A percentile compares a stretch with the other conserved stretches of the same genome.
Conservation (phyloP, 306 rosid species). For the Calophaca sinica region DNA sequence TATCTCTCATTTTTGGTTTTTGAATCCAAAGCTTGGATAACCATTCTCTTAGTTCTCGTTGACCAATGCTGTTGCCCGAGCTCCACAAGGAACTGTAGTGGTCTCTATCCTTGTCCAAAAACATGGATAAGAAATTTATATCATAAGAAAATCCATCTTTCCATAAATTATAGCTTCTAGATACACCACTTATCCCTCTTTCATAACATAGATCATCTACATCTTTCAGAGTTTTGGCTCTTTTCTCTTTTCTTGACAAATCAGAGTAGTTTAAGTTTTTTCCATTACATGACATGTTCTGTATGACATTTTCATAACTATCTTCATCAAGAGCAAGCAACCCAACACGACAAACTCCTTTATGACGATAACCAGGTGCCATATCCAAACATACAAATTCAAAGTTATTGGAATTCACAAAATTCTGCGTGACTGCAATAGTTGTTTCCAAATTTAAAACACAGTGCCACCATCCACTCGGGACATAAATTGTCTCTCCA, state of each 20-base stretch:
- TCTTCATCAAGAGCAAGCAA: slow-evolving; percentile 84
- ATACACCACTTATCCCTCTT: slow-evolving; percentile 48
- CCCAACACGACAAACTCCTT: slow-evolving; percentile 98
- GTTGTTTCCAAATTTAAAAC: slow-evolving; percentile 92
- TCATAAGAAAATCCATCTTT: slow-evolving; percentile 85
- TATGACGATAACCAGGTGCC: slow-evolving; percentile 98
- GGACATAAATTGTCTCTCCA: slow-evolving; percentile 97
- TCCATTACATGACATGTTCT: slow-evolving; percentile 46
- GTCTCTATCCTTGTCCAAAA: slow-evolving; percentile 87
- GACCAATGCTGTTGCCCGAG: slow-evolving; percentile 92
- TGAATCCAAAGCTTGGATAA: slow-evolving; percentile 82
- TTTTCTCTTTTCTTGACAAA: slow-evolving; percentile 75
- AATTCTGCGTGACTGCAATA: slow-evolving; percentile 95
- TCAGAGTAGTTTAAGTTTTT: slow-evolving; percentile 50
- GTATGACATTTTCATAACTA: slow-evolving; percentile 57
- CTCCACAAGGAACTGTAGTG: slow-evolving; percentile 90
- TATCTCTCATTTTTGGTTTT: slow-evolving; percentile 80
- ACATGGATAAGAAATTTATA: slow-evolving; percentile 74
- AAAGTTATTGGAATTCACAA: slow-evolving; percentile 83
- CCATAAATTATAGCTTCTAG: slow-evolving; percentile 65
- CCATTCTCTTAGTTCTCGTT: slow-evolving; percentile 97
- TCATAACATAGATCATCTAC: slow-evolving; percentile 52
- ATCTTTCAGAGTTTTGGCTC: slow-evolving; percentile 63
- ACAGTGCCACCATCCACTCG: slow-evolving; percentile 99
- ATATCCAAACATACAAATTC: slow-evolving; percentile 96